Evolutionary conservation across 352 stramenopile species (phyloP).

Genomic region (Phytophthora pini): DNA sequence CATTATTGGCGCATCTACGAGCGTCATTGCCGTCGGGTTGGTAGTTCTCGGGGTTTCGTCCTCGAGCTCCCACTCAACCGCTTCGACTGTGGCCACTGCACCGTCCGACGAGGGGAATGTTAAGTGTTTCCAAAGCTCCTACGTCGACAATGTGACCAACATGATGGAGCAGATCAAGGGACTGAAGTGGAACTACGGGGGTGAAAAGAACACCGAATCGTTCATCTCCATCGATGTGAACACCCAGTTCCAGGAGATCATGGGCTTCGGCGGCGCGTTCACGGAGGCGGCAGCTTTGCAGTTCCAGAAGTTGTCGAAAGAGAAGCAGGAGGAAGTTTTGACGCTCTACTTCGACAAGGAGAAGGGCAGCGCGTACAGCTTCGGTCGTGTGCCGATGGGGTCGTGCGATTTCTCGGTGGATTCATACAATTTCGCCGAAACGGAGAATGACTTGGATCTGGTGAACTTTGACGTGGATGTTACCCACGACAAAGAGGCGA

Average conservation of each 20-base stretch:
- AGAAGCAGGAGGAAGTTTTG: conserved; percentile 84
- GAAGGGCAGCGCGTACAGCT: conserved; percentile 80
- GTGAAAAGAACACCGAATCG: conserved; percentile 29
- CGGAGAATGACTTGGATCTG: conserved; percentile 70
- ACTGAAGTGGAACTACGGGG: conserved; percentile 41
- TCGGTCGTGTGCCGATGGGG: conserved; percentile 91
- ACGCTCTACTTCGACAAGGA: conserved; percentile 88
- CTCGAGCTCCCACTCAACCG: conserved; percentile 6
- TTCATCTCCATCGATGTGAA: conserved; percentile 56
- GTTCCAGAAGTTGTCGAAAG: conserved; percentile 76
- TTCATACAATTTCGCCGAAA: conserved; percentile 91
- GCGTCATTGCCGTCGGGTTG: conserved; percentile 3
- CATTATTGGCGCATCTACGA: conserved; percentile 23
- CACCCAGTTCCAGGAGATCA: conserved; percentile 74
- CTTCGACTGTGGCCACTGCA: conserved; percentile 11
- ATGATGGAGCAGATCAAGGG: conserved; percentile 71
- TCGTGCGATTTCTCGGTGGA: conserved; percentile 89
- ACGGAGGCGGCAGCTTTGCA: conserved; percentile 90
- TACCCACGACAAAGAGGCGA: conserved; percentile 72
- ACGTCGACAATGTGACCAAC: conserved; percentile 54
- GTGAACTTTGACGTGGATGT: conserved; percentile 80
- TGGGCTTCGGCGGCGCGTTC: conserved; percentile 92
- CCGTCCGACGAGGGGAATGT: conserved; percentile 21
- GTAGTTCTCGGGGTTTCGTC: conserved; percentile 8
- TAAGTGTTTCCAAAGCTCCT: conserved; percentile 72